Percentiles rank a stretch among this genome's conserved stretches.
These are phyloP conservation scores for Aegilops speltoides DNA, from an alignment of 176 grass and related monocot species.

Conservation along the genomic window DNA sequence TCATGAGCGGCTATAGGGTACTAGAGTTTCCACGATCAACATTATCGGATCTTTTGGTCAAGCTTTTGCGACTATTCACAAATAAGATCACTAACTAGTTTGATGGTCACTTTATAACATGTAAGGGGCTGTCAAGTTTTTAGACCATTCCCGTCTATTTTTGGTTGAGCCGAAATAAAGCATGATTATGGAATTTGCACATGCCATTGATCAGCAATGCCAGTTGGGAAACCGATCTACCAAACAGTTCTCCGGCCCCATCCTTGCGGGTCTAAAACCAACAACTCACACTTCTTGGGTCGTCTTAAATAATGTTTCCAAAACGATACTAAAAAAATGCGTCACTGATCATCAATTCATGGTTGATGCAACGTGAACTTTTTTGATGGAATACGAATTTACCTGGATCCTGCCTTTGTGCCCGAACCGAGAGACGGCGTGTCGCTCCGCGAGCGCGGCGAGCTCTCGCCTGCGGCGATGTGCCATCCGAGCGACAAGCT, in stretches of 20 bases:
- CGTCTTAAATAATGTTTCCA: conserved; percentile 29
- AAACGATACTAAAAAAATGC: conserved; percentile 14
- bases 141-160: background rate
- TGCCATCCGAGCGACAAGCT: conserved; percentile 72
- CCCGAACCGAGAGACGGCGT: conserved; percentile 58
- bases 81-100: background rate
- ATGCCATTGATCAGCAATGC: conserved; percentile 50
- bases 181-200: conserved; percentile 34
- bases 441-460: conserved; percentile 47
- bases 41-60: background rate
- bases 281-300: conserved; percentile 40
- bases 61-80: background rate
- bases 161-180: conserved; percentile 11
- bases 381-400: background rate
- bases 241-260: conserved; percentile 44
- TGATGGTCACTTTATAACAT: background rate
- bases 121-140: background rate
- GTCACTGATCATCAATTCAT: conserved; percentile 6
- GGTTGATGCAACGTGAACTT: conserved; percentile 6
- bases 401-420: conserved; percentile 89
- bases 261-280: conserved; percentile 36
- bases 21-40: background rate
- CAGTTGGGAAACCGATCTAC: conserved; percentile 54
- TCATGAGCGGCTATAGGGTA: conserved; percentile 5
- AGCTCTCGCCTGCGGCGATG: conserved; percentile 69